Conservation (phyloP, 495 filamentous ascomycete species). For the Penicillium cinerascens region DNA sequence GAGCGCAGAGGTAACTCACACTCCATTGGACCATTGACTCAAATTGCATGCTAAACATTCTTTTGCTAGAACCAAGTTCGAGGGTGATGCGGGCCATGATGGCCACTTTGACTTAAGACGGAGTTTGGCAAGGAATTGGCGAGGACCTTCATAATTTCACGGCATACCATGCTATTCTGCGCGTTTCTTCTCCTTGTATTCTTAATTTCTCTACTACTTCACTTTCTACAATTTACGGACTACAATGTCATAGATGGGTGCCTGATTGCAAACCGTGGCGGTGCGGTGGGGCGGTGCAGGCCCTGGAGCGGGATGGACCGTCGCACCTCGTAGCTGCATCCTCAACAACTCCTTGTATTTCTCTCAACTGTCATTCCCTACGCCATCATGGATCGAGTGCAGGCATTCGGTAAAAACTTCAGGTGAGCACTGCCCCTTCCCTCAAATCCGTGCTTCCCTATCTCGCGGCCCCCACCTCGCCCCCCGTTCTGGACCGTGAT, state of each 20-base stretch:
- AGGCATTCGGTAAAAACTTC: conserved; percentile 73
- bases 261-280: conserved; percentile 23
- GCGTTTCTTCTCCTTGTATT: conserved; percentile 2
- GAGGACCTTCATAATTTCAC: conserved; percentile 13
- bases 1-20: conserved; percentile 76
- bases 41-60: conserved; percentile 27
- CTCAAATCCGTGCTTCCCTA: conserved; percentile 4
- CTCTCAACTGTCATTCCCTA: conserved; percentile 1
- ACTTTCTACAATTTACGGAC: neutral
- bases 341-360: conserved; percentile 7
- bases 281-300: conserved; percentile 30
- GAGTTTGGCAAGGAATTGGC: conserved; percentile 1
- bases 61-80: conserved; percentile 52
- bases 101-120: conserved; percentile 63
- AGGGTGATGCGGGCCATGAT: conserved; percentile 69
- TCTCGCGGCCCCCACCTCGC: neutral
- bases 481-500: conserved; percentile 12
- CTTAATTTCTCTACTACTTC: neutral
- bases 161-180: conserved; percentile 4
- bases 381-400: conserved; percentile 62
- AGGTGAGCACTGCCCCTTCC: conserved; percentile 43
- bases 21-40: conserved; percentile 18
- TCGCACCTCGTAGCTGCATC: conserved; percentile 16
- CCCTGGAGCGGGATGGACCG: conserved; percentile 1
- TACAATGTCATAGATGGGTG: neutral